Percentiles rank a stretch among this genome's conserved stretches.
Evolutionary conservation across 257 asterid species (phyloP).

Genomic region (Solanum raphanifolium): DNA sequence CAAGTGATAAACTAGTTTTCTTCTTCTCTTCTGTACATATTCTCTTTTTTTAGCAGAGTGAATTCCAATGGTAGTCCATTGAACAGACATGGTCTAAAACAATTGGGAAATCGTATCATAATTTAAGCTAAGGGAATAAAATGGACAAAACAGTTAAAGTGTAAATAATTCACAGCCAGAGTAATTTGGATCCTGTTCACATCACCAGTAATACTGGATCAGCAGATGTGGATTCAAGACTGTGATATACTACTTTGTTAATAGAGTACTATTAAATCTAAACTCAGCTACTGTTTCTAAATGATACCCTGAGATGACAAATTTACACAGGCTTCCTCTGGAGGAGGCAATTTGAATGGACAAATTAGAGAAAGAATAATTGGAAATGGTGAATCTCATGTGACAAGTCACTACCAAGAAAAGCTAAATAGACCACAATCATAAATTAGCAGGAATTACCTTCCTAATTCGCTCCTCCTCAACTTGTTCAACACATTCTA

Average conservation of each 20-base stretch:
- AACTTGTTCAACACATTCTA: slow-evolving; percentile 68
- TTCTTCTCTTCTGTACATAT: not conserved
- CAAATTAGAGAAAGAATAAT: not conserved
- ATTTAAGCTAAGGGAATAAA: not conserved
- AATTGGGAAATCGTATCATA: not conserved
- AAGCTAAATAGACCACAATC: not conserved
- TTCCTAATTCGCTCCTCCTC: slow-evolving; percentile 64
- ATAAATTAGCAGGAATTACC: slow-evolving; percentile 30
- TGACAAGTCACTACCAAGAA: not conserved
- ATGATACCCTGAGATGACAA: not conserved
- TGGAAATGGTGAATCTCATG: not conserved
- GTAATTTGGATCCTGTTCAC: not conserved
- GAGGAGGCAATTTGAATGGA: not conserved
- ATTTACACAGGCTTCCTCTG: not conserved
- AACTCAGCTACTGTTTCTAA: not conserved
- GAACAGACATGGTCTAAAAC: not conserved
- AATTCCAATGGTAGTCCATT: not conserved
- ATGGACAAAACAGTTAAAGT: not conserved
- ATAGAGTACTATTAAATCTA: not conserved
- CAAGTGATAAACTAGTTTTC: not conserved
- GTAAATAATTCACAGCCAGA: not conserved
- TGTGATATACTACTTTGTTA: not conserved
- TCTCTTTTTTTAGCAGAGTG: not conserved
- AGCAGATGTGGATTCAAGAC: not conserved
- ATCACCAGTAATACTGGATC: not conserved